A percentile compares a stretch with the other conserved stretches of the same genome.
Evolutionary conservation across 345 rosid species (phyloP).

Genomic region (Arabidopsis suecica): DNA sequence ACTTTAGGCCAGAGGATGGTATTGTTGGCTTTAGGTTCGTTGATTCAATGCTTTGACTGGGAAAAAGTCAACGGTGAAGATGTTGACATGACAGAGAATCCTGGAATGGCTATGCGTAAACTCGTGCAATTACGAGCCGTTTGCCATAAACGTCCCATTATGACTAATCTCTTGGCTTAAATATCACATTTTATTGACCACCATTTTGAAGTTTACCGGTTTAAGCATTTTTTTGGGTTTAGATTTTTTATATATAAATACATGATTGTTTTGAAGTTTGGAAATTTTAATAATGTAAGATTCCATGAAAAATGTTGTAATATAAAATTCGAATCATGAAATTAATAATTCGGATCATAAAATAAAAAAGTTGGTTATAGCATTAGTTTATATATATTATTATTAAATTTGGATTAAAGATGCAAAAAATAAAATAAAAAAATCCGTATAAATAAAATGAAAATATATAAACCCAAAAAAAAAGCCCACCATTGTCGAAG

Average conservation of each 20-base stretch:
- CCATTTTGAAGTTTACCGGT: not conserved
- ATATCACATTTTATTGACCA: slow-evolving; percentile 7
- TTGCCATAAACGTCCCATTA: slow-evolving; percentile 50
- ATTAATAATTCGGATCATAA: too few relatives aligned
- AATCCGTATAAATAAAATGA: too few relatives aligned
- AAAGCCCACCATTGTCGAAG: not conserved
- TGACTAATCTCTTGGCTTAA: slow-evolving; percentile 32
- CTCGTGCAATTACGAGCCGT: slow-evolving; percentile 44
- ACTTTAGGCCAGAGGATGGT: slow-evolving; percentile 49
- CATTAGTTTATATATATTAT: too few relatives aligned
- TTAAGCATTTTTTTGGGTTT: not conserved
- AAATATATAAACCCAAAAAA: too few relatives aligned
- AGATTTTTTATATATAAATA: not conserved
- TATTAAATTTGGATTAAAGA: too few relatives aligned
- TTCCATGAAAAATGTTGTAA: slow-evolving; percentile 11
- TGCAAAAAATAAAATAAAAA: too few relatives aligned
- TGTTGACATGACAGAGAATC: slow-evolving; percentile 53
- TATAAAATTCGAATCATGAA: not conserved
- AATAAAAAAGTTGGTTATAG: too few relatives aligned
- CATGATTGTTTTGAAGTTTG: not conserved
- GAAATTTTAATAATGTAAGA: not conserved
- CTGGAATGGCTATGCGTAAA: slow-evolving; percentile 51
- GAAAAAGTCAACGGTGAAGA: slow-evolving; percentile 41
- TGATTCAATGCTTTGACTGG: slow-evolving; percentile 63
- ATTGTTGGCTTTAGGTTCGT: slow-evolving; percentile 45